phyloP scores from a whole-genome alignment of 495 filamentous ascomycete species.

The Lepidopterella palustris region DNA sequence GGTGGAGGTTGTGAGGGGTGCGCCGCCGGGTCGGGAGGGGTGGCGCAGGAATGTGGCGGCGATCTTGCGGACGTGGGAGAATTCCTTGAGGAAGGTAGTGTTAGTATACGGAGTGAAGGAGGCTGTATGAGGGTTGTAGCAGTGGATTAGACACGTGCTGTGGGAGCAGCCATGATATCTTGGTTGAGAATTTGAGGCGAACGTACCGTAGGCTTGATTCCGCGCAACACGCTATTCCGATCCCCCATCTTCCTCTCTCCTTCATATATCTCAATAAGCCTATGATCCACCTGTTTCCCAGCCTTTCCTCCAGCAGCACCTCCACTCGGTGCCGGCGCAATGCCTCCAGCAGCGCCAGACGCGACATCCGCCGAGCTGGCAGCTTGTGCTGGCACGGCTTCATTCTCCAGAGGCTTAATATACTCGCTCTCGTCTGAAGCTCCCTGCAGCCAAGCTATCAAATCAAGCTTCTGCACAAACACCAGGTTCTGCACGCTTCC shows the following conservation, averaged over 20 bases:
- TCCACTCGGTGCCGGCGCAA: constrained; percentile 28
- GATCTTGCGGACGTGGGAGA: constrained; percentile 85
- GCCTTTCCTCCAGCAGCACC: constrained; percentile 39
- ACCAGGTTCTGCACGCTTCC: constrained; percentile 71
- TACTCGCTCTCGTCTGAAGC: constrained; percentile 83
- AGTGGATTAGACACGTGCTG: neutral
- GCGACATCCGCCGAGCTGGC: constrained; percentile 45
- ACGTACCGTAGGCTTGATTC: constrained; percentile 82
- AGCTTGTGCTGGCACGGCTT: constrained; percentile 43
- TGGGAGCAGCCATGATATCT: neutral
- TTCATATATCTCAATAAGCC: constrained; percentile 80
- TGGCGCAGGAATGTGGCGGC: constrained; percentile 75
- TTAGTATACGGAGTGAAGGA: constrained; percentile 32
- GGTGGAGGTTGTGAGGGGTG: constrained; percentile 27
- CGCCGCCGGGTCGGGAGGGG: constrained; percentile 56
- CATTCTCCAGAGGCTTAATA: constrained; percentile 73
- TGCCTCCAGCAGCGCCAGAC: constrained; percentile 42
- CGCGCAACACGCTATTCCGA: constrained; percentile 77
- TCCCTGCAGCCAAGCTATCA: constrained; percentile 87
- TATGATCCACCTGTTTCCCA: constrained; percentile 62
- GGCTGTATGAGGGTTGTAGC: neutral
- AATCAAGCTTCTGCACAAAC: constrained; percentile 83
- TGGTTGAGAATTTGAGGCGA: neutral
- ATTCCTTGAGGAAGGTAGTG: constrained; percentile 61
- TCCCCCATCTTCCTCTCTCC: constrained; percentile 88